Percentiles rank a stretch among this genome's conserved stretches.
These are phyloP conservation scores for Alternaria incomplexa DNA, from an alignment of 2,329 filamentous ascomycete genomes.

Conservation along the genomic window DNA sequence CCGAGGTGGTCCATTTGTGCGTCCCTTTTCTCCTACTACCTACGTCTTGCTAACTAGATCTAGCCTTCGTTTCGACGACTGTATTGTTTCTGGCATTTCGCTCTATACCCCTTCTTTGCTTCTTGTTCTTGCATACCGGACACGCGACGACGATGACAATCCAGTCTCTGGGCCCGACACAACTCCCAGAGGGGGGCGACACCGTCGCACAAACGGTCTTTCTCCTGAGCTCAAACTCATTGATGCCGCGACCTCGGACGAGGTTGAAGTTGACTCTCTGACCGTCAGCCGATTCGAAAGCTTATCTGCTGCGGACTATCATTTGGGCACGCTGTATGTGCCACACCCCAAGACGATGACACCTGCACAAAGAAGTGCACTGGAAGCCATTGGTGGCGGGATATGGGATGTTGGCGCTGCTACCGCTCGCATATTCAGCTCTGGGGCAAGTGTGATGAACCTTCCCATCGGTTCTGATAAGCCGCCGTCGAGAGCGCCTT, in stretches of 20 bases:
- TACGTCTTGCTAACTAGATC: conserved; percentile 26
- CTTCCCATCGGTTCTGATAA: conserved; percentile 50
- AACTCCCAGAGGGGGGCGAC: conserved; percentile 69
- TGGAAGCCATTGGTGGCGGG: conserved; percentile 77
- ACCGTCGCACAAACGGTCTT: conserved; percentile 76
- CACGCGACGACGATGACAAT: conserved; percentile 72
- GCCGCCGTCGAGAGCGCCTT: conserved; percentile 30
- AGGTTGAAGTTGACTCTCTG: conserved; percentile 86
- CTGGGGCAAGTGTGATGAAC: conserved; percentile 74
- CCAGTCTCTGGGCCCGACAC: conserved; percentile 60
- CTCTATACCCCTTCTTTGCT: conserved; percentile 92
- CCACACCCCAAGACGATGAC: conserved; percentile 67
- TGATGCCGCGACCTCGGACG: conserved; percentile 79
- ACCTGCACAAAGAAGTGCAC: conserved; percentile 71
- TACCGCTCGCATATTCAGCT: conserved; percentile 85
- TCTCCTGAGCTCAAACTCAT: conserved; percentile 91
- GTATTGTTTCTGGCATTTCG: conserved; percentile 95
- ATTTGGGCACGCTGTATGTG: conserved; percentile 82
- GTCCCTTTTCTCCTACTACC: conserved; percentile 43
- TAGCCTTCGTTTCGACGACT: conserved; percentile 87
- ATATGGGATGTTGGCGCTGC: conserved; percentile 93
- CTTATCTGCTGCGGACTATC: conserved; percentile 88
- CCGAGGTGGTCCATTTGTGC: conserved; percentile 91
- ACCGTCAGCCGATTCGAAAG: conserved; percentile 86
- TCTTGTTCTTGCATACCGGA: conserved; percentile 89